A percentile compares a stretch with the other conserved stretches of the same genome.
Evolutionary conservation across 176 grass and related monocot genomes (phyloP).

Genomic region (Aegilops bicornis): DNA sequence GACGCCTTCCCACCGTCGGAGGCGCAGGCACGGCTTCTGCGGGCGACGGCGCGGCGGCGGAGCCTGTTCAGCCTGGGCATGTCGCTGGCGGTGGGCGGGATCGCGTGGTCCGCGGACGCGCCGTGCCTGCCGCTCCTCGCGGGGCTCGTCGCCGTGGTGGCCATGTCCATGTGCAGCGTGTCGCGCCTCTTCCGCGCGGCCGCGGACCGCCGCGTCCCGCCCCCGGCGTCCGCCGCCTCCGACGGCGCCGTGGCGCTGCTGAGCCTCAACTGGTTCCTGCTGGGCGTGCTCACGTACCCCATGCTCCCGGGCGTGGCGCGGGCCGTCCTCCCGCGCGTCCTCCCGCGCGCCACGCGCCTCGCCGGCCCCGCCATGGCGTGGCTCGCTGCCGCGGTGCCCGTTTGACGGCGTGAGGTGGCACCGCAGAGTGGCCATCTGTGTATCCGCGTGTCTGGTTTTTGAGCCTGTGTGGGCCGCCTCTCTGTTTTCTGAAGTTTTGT

Average conservation of each 20-base stretch:
- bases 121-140: conserved; percentile 56
- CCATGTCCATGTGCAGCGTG: conserved; percentile 55
- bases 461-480: too few species aligned
- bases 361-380: not conserved
- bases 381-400: not conserved
- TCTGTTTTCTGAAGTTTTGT: too few species aligned
- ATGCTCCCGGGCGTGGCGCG: conserved; percentile 38
- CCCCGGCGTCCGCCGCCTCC: not conserved
- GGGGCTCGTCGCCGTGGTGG: conserved; percentile 55
- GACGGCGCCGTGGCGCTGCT: conserved; percentile 54
- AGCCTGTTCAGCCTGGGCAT: conserved; percentile 58
- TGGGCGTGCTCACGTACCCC: conserved; percentile 46
- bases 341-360: conserved; percentile 13
- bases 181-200: conserved; percentile 29
- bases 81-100: conserved; percentile 50
- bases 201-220: too few species aligned
- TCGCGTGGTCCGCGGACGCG: conserved; percentile 41
- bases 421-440: not conserved
- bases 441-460: not conserved
- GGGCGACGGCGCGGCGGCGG: conserved; percentile 12
- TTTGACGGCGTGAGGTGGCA: not conserved
- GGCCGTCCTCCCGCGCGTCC: conserved; percentile 19
- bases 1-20: not conserved
- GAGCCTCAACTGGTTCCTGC: conserved; percentile 70
- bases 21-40: not conserved